A percentile compares a stretch with the other conserved stretches of the same genome.
phyloP scores from a whole-genome alignment of 352 stramenopile species.

The Blastocystis sp. region DNA sequence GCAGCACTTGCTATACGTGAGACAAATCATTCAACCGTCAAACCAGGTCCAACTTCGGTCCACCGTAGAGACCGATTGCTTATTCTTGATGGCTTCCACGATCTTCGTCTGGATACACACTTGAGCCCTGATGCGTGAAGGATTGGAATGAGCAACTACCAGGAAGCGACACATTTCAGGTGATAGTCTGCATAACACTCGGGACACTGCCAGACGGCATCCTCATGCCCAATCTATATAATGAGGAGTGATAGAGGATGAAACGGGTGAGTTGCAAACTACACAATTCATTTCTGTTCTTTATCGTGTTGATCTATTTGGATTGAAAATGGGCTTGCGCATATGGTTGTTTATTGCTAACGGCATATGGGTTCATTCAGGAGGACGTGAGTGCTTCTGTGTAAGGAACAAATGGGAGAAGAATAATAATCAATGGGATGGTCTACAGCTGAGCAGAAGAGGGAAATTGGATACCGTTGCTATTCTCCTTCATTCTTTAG shows the following conservation, averaged over 20 bases:
- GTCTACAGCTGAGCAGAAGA: no score
- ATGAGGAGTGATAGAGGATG: not conserved
- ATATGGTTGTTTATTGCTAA: no score
- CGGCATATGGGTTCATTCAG: no score
- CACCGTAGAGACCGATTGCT: constrained; percentile 40
- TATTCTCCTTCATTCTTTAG: no score
- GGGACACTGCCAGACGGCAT: constrained; percentile 56
- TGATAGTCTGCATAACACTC: constrained; percentile 55
- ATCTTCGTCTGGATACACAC: constrained; percentile 59
- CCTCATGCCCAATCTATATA: constrained; percentile 29
- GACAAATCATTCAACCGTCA: not conserved
- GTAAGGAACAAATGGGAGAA: no score
- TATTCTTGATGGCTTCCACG: constrained; percentile 61
- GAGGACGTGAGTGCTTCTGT: no score
- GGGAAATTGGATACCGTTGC: no score
- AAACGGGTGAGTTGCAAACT: constrained; percentile 36
- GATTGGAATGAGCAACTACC: constrained; percentile 3
- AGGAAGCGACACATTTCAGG: constrained; percentile 60
- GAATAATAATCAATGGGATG: no score
- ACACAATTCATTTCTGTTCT: constrained; percentile 45
- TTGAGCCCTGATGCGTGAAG: constrained; percentile 38
- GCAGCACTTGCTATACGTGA: constrained; percentile 46
- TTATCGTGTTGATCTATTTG: not conserved
- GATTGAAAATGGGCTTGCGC: no score
- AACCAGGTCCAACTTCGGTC: constrained; percentile 52